Evolutionary conservation across 2,329 filamentous ascomycete species (phyloP).

Genomic region (Chalara sp.): DNA sequence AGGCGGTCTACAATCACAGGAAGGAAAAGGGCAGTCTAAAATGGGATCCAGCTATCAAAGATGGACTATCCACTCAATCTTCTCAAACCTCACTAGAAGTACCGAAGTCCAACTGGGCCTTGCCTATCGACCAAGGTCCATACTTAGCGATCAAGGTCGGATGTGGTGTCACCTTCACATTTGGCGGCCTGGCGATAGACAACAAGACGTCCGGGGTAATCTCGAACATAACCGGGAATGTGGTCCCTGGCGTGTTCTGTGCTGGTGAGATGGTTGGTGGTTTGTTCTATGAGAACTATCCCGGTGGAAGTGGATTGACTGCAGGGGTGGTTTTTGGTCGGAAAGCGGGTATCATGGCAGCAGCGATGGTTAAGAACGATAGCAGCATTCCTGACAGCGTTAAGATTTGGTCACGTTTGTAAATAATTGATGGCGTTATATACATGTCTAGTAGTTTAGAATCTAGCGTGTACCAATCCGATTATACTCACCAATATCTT

Average conservation of each 20-base stretch:
- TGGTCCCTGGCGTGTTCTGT: slow-evolving; percentile 51
- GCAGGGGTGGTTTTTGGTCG: slow-evolving; percentile 48
- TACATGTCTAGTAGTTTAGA: background rate
- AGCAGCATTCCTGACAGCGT: background rate
- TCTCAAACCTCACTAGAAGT: slow-evolving; percentile 34
- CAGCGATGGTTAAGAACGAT: background rate
- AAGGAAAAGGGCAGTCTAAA: slow-evolving; percentile 36
- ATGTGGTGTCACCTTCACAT: slow-evolving; percentile 63
- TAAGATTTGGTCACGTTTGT: background rate
- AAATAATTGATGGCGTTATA: background rate
- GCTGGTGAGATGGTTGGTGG: slow-evolving; percentile 62
- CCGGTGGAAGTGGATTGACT: slow-evolving; percentile 55
- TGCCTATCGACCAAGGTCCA: slow-evolving; percentile 47
- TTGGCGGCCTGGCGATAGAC: slow-evolving; percentile 54
- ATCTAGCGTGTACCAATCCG: background rate
- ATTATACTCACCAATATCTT: background rate
- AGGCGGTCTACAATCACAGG: slow-evolving; percentile 42
- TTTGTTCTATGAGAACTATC: slow-evolving; percentile 57
- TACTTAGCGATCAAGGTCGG: slow-evolving; percentile 59
- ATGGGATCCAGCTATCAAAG: slow-evolving; percentile 55
- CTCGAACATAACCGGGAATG: slow-evolving; percentile 33
- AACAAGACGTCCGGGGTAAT: slow-evolving; percentile 47
- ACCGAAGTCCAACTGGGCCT: slow-evolving; percentile 61
- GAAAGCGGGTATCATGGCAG: slow-evolving; percentile 27
- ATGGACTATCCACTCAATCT: slow-evolving; percentile 56